A percentile compares a stretch with the other conserved stretches of the same genome.
These are phyloP conservation scores for Thalassiosira ordinaria DNA, from an alignment of 352 stramenopile species.

Conservation along the genomic window DNA sequence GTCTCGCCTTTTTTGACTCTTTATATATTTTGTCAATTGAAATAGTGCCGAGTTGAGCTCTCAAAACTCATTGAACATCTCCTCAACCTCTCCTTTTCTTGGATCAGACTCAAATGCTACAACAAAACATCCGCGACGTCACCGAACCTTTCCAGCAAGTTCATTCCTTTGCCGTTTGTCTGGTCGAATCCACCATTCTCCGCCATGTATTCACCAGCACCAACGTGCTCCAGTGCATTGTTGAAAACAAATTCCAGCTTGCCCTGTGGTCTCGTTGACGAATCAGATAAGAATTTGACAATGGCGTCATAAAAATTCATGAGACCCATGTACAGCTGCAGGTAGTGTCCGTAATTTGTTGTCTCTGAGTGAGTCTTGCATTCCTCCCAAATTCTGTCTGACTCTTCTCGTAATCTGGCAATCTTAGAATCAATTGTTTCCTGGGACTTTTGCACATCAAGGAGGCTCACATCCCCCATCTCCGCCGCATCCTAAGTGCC, in stretches of 20 bases:
- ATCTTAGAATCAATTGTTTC: too few species aligned
- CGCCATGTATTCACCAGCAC: background rate
- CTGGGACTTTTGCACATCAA: too few species aligned
- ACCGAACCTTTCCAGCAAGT: background rate
- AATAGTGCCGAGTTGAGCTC: background rate
- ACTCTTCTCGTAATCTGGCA: background rate
- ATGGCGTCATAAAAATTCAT: background rate
- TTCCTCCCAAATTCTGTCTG: background rate
- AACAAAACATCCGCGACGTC: background rate
- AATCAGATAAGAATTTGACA: background rate
- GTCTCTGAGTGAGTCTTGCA: background rate
- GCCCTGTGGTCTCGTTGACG: background rate
- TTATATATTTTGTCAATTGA: background rate
- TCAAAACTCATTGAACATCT: background rate
- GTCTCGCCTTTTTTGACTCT: background rate
- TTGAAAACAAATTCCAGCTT: background rate
- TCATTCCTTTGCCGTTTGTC: background rate
- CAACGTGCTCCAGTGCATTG: background rate
- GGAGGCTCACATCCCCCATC: too few species aligned
- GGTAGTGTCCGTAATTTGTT: background rate
- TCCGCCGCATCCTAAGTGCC: too few species aligned
- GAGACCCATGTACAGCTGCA: background rate
- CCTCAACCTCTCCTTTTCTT: background rate
- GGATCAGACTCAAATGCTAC: background rate
- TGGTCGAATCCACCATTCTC: background rate